Base-by-base conservation (phyloP, 192 early-diverging fungal genomes). In the Podila horticola region DNA sequence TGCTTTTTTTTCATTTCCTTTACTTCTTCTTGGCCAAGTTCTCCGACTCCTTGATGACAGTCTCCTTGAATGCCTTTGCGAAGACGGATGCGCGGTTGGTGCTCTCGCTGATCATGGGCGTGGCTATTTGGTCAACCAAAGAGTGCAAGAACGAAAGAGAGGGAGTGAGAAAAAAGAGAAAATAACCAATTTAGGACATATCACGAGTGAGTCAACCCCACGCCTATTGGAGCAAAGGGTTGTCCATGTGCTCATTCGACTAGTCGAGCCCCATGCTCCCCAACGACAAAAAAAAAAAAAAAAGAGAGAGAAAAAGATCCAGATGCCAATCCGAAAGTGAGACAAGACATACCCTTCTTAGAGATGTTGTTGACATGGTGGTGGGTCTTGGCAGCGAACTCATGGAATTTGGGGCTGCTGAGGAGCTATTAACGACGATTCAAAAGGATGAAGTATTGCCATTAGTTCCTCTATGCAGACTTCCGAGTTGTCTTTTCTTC, bases 61-160 rank as follows among this genome's bases (percentile, higher is more conserved):
- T 79, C 76, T 79, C 76, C 70, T 79, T 79, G 76, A 79, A 79
- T n/a, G 76, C 76, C 66, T 79, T 79, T 20, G 76, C 76, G 64
- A 79, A 79, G 61, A 72, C 30, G 13, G 76, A 72, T 41, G 76
- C 76, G 45, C 65, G 72, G 66, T 55, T 72, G 29, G 76, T 36
- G 76, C 76, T 71, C 60, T 79, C 76, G n/a, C 49, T 34, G 55
- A 79, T 67, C 66, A 79, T 64, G 5, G 76, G 76, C 5, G 70
- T 49, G 24, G 76, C 76, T 79, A 52, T 30, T 30, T 63, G 1
- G 15, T n/a, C 20, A 31, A 28, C 28, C 7, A n/a, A 20, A 45
- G 12, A 38, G 36, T 10, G 10, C 0, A n/a, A n/a, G n/a, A n/a
- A n/a, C n/a, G n/a, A n/a, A n/a, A n/a, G 2, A 51, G 62, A 59